These are phyloP conservation scores for Calonectria naviculata DNA, from an alignment of 2,329 filamentous ascomycete genomes.

Conservation along the genomic window DNA sequence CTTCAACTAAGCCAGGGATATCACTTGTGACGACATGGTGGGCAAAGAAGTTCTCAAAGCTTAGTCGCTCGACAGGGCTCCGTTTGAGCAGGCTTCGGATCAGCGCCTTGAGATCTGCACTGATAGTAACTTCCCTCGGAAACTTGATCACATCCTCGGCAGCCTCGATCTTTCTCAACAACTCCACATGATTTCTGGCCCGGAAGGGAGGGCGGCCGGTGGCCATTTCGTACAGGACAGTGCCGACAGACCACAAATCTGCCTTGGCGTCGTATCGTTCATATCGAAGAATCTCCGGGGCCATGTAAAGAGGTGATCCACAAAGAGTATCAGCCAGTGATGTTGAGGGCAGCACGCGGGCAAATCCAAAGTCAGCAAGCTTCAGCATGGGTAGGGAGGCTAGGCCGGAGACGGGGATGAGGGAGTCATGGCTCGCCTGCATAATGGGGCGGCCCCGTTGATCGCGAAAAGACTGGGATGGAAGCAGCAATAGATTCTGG, in stretches of 20 bases:
- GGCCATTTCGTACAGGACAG: constrained; percentile 95
- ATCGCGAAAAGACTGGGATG: constrained; percentile 78
- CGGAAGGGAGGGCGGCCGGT: constrained; percentile 90
- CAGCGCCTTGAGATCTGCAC: constrained; percentile 80
- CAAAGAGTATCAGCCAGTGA: constrained; percentile 96
- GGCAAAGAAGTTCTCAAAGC: constrained; percentile 86
- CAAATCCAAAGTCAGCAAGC: constrained; percentile 98
- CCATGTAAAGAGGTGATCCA: constrained; percentile 98
- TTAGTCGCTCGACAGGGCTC: constrained; percentile 85
- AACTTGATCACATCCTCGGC: constrained; percentile 89
- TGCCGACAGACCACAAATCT: constrained; percentile 97
- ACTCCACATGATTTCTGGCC: constrained; percentile 92
- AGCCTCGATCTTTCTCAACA: constrained; percentile 91
- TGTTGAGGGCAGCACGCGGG: constrained; percentile 88
- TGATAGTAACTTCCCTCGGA: constrained; percentile 76
- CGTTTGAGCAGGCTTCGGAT: constrained; percentile 86
- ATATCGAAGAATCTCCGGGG: constrained; percentile 95
- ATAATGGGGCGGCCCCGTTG: constrained; percentile 70
- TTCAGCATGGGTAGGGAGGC: constrained; percentile 94
- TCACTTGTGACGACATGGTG: constrained; percentile 77
- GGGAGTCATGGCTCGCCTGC: constrained; percentile 80
- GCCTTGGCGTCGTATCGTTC: constrained; percentile 98
- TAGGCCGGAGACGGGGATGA: constrained; percentile 84
- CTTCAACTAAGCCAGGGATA: constrained; percentile 84
- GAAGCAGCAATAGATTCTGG: constrained; percentile 92